A percentile compares a stretch with the other conserved stretches of the same genome.
These are phyloP conservation scores for Aspergillus pseudoviridinutans DNA, from an alignment of 2,329 filamentous ascomycete species.

Conservation along the genomic window DNA sequence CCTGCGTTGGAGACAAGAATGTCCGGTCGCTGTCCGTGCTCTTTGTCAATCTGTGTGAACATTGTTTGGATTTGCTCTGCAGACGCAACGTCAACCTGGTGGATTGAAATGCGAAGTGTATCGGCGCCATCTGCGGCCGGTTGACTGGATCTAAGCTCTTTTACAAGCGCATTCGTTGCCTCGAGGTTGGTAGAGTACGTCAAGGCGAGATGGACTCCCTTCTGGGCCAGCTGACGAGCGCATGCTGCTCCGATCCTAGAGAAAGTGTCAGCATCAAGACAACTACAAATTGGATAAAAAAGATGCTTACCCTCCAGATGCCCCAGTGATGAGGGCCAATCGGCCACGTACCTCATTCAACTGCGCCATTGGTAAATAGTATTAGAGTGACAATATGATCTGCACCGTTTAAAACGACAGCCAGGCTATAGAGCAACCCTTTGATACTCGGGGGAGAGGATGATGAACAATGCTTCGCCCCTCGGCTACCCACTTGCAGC, in stretches of 20 bases:
- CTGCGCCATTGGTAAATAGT: conserved; percentile 12
- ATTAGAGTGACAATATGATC: background rate
- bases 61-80: conserved; percentile 52
- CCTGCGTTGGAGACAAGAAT: conserved; percentile 66
- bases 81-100: conserved; percentile 57
- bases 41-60: conserved; percentile 50
- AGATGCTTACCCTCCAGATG: conserved; percentile 54
- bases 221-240: conserved; percentile 51
- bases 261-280: conserved; percentile 3
- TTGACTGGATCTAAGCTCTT: conserved; percentile 36
- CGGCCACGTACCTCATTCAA: conserved; percentile 49
- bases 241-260: conserved; percentile 58
- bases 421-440: background rate
- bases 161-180: conserved; percentile 44
- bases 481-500: conserved; percentile 1
- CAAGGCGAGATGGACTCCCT: conserved; percentile 54
- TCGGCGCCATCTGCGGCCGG: conserved; percentile 8
- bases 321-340: conserved; percentile 58
- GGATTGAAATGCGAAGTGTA: conserved; percentile 46
- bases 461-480: background rate
- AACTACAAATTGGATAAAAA: background rate
- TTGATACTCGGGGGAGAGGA: background rate
- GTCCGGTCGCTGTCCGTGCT: conserved; percentile 55
- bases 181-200: conserved; percentile 54
- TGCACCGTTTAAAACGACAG: background rate